These are phyloP conservation scores for Castanopsis chinensis DNA, from an alignment of 306 rosid genomes.

Conservation along the genomic window DNA sequence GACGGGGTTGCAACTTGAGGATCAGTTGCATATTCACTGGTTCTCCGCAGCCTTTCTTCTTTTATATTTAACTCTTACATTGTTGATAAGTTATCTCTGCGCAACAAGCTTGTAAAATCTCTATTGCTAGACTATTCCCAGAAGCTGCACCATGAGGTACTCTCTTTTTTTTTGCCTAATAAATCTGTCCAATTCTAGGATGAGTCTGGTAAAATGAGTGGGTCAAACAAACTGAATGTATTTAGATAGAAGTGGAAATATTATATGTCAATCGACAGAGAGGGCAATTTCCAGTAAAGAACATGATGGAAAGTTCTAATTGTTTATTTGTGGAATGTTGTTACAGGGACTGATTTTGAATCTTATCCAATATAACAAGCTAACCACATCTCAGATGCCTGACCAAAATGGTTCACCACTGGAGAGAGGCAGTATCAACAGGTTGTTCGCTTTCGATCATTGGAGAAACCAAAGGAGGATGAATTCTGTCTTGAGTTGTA, in stretches of 20 bases:
- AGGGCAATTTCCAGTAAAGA: not conserved
- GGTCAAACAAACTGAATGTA: not conserved
- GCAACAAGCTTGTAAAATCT: slow-evolving; percentile 70
- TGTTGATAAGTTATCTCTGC: slow-evolving; percentile 46
- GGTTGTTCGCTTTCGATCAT: slow-evolving; percentile 48
- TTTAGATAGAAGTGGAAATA: not conserved
- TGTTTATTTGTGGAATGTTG: slow-evolving; percentile 12
- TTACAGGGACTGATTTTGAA: slow-evolving; percentile 70
- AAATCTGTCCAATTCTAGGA: not conserved
- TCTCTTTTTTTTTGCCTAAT: not conserved
- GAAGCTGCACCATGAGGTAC: slow-evolving; percentile 77
- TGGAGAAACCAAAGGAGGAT: slow-evolving; percentile 49
- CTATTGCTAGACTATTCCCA: slow-evolving; percentile 68
- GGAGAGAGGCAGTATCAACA: slow-evolving; percentile 21
- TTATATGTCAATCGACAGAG: not conserved
- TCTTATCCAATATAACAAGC: slow-evolving; percentile 50
- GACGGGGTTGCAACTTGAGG: slow-evolving; percentile 75
- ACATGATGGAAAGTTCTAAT: not conserved
- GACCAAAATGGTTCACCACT: slow-evolving; percentile 18
- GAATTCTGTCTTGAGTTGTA: slow-evolving; percentile 46
- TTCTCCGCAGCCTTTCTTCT: slow-evolving; percentile 74
- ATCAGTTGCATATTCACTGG: slow-evolving; percentile 61
- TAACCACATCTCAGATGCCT: slow-evolving; percentile 12
- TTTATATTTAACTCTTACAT: slow-evolving; percentile 50
- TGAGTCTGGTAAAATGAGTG: slow-evolving; percentile 4